Percentiles rank a stretch among this genome's conserved stretches.
phyloP scores from a whole-genome alignment of 495 filamentous ascomycete species.

The Penicillium salamii region DNA sequence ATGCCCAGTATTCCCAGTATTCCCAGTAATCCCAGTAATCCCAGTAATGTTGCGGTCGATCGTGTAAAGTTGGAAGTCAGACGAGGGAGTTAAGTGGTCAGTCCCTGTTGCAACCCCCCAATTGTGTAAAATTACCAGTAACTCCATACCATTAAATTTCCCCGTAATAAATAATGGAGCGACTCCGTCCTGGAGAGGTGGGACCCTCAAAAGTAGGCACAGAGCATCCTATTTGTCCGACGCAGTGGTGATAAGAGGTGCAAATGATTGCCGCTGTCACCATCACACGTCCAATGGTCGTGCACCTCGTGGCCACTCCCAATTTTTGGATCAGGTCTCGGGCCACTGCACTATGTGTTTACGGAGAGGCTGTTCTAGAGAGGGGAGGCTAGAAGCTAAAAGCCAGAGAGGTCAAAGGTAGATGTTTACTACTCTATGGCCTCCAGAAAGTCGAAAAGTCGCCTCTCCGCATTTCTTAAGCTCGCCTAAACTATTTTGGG shows the following conservation, averaged over 20 bases:
- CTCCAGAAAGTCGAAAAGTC: neutral
- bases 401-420: no score
- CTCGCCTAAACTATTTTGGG: neutral
- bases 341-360: neutral
- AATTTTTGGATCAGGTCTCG: constrained; percentile 10
- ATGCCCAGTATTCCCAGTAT: no score
- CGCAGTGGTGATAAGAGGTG: constrained; percentile 22
- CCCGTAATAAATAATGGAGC: no score
- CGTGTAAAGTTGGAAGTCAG: neutral
- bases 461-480: constrained; percentile 9
- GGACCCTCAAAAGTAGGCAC: neutral
- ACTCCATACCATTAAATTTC: no score
- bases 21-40: neutral
- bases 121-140: no score
- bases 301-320: constrained; percentile 26
- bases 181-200: no score
- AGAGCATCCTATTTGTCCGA: constrained; percentile 12
- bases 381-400: no score
- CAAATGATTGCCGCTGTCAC: constrained; percentile 30
- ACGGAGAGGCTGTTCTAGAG: no score
- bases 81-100: neutral
- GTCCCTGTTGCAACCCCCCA: neutral
- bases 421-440: no score
- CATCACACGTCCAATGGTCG: constrained; percentile 21
- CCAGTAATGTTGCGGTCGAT: neutral